These are phyloP conservation scores for Ophiocordyceps sinensis DNA, from an alignment of 2,329 filamentous ascomycete species.

Conservation along the genomic window DNA sequence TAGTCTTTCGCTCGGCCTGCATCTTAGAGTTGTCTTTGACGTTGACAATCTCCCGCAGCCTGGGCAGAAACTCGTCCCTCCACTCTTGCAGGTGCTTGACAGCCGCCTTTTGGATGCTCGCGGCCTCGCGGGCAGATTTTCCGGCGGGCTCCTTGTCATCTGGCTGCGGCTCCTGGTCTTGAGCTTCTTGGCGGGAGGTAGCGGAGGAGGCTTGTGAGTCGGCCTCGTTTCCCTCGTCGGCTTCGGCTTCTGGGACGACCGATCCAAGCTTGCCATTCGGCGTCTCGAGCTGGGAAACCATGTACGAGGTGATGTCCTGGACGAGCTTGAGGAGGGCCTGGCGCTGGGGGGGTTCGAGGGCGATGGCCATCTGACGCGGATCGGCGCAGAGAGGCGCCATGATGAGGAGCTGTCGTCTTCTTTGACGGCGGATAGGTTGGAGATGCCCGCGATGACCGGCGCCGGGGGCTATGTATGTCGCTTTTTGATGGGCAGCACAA, in stretches of 20 bases:
- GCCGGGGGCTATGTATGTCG: too few species aligned
- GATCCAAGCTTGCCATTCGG: conserved; percentile 16
- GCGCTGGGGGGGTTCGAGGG: conserved; percentile 36
- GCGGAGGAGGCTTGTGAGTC: neutral
- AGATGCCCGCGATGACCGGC: too few species aligned
- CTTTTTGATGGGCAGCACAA: too few species aligned
- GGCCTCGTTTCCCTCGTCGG: neutral
- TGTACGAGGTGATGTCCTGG: conserved; percentile 35
- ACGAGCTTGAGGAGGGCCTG: conserved; percentile 36
- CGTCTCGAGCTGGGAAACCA: conserved; percentile 35
- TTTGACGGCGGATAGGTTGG: too few species aligned
- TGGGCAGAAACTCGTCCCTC: conserved; percentile 54
- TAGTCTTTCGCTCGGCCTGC: conserved; percentile 29
- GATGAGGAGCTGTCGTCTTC: neutral
- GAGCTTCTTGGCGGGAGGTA: neutral
- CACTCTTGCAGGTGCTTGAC: conserved; percentile 64
- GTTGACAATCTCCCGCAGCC: conserved; percentile 53
- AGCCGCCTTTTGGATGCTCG: conserved; percentile 33
- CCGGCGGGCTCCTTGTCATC: conserved; percentile 1
- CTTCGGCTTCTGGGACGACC: conserved; percentile 9
- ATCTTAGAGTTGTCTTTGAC: conserved; percentile 33
- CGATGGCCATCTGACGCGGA: conserved; percentile 39
- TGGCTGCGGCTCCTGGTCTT: neutral
- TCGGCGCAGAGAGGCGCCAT: conserved; percentile 42
- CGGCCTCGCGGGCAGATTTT: conserved; percentile 12